A percentile compares a stretch with the other conserved stretches of the same genome.
Conservation (phyloP, 2,329 filamentous ascomycete genomes). For the Cladosporium oxysporum region DNA sequence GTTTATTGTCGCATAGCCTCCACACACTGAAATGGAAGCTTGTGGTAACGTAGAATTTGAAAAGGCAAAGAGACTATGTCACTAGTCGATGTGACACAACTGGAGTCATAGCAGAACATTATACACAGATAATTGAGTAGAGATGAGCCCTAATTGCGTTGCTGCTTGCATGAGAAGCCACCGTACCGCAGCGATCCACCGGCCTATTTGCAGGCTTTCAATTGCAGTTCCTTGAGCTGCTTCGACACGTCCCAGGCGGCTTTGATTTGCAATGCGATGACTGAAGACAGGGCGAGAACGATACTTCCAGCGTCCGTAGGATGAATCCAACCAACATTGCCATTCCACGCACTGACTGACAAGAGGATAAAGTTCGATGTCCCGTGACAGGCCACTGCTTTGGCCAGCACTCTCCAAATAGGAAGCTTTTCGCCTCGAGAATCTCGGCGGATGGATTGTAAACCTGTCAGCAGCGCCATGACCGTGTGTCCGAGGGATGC, state of each 20-base stretch:
- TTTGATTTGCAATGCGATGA: background rate
- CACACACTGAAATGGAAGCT: background rate
- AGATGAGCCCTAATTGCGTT: background rate
- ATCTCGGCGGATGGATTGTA: constrained; percentile 14
- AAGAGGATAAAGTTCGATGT: background rate
- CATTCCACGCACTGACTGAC: constrained; percentile 8
- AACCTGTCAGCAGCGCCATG: constrained; percentile 4
- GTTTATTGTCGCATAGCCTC: background rate
- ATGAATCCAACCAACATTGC: constrained; percentile 11
- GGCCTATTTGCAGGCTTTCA: background rate
- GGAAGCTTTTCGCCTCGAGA: constrained; percentile 5
- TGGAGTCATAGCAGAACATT: background rate
- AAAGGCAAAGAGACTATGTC: background rate
- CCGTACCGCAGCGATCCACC: background rate
- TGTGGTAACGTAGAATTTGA: background rate
- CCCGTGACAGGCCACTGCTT: background rate
- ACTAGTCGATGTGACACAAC: background rate
- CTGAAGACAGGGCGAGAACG: background rate
- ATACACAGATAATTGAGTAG: background rate
- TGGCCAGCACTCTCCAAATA: background rate
- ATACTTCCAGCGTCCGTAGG: constrained; percentile 8
- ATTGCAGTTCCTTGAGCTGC: constrained; percentile 22
- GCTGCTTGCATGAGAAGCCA: background rate
- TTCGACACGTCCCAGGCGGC: constrained; percentile 21
- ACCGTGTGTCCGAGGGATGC: background rate